These are phyloP conservation scores for Picea mariana DNA, from an alignment of 83 land plant species.

Conservation along the genomic window DNA sequence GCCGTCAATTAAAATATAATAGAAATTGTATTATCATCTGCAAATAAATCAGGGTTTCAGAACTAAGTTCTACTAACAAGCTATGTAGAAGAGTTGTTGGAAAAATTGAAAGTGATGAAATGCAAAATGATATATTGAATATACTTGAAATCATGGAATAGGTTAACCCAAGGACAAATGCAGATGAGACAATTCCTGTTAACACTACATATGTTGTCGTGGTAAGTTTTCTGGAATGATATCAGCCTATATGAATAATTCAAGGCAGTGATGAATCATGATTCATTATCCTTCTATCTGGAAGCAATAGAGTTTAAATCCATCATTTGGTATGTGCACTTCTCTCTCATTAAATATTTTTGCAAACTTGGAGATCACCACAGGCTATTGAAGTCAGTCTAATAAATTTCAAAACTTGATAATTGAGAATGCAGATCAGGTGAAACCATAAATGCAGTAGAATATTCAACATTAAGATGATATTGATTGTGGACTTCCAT, in stretches of 20 bases:
- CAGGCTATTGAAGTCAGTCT: no score
- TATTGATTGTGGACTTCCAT: no score
- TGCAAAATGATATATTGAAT: background rate
- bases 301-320: no score
- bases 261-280: background rate
- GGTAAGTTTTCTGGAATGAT: conserved; percentile 30
- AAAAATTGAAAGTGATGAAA: background rate
- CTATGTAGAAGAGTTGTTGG: background rate
- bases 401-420: no score
- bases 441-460: no score
- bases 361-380: no score
- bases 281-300: background rate
- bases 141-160: conserved; percentile 61
- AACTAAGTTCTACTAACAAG: background rate
- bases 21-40: background rate
- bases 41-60: conserved; percentile 6
- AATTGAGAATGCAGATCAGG: no score
- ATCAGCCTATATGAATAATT: background rate
- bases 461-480: no score
- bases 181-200: conserved; percentile 49
- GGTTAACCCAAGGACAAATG: conserved; percentile 60
- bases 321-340: no score
- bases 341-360: no score
- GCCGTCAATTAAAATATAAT: no score
- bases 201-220: conserved; percentile 63